phyloP scores from a whole-genome alignment of 371 early-diverging fungal genomes.

The Apophysomyces elegans region DNA sequence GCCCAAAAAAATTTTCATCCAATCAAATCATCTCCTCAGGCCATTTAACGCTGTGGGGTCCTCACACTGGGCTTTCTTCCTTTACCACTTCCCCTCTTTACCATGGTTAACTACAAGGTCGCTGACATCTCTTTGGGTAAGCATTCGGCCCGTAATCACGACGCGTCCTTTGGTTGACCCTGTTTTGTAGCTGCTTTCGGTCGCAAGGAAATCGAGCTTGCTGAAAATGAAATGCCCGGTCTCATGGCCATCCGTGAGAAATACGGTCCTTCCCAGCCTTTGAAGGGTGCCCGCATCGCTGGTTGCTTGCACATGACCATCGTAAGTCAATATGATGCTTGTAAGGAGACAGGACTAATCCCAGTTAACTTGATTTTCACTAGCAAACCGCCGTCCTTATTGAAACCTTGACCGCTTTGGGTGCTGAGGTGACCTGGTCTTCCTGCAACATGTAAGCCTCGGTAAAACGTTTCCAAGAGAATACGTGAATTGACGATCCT shows the following conservation, averaged over 20 bases:
- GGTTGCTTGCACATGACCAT: constrained; percentile 99
- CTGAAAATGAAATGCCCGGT: constrained; percentile 98
- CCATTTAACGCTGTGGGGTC: neutral
- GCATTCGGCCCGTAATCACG: neutral
- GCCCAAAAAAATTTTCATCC: constrained; percentile 11
- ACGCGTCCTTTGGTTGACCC: neutral
- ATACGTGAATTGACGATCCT: neutral
- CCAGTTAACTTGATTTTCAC: constrained; percentile 3
- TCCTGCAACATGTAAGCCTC: constrained; percentile 86
- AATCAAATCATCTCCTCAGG: neutral
- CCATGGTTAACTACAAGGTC: constrained; percentile 38
- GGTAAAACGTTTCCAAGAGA: neutral
- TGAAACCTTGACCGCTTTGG: constrained; percentile 92
- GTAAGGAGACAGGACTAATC: neutral
- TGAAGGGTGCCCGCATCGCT: constrained; percentile 95
- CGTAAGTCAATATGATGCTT: constrained; percentile 7
- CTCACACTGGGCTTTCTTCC: neutral
- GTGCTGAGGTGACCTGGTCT: constrained; percentile 97
- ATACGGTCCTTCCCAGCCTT: constrained; percentile 88
- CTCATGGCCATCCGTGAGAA: constrained; percentile 89
- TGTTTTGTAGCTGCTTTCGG: constrained; percentile 39
- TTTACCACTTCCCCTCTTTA: constrained; percentile 8
- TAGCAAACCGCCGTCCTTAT: constrained; percentile 93
- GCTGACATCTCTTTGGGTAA: constrained; percentile 93
- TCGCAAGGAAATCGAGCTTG: constrained; percentile 48